A percentile compares a stretch with the other conserved stretches of the same genome.
phyloP scores from a whole-genome alignment of 129 eudicot genomes.

The Tagetes erecta region DNA sequence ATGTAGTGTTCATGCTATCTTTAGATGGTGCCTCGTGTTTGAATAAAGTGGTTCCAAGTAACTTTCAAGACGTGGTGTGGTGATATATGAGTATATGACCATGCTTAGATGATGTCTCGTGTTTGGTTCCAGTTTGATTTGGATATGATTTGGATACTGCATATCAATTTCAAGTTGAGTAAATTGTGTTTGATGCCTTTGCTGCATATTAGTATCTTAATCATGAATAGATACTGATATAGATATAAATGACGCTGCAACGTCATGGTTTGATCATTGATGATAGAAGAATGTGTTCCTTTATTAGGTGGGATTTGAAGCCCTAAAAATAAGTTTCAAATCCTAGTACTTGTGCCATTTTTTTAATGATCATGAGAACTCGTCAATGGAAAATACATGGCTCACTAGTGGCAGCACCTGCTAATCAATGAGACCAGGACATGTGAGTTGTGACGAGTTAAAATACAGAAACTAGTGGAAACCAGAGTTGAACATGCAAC shows the following conservation, averaged over 20 bases:
- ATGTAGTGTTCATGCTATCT: too few species aligned
- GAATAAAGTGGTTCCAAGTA: too few species aligned
- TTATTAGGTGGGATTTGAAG: not conserved
- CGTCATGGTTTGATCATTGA: not conserved
- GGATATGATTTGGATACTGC: too few species aligned
- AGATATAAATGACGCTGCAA: constrained; percentile 1
- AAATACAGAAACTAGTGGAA: too few species aligned
- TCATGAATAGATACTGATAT: not conserved
- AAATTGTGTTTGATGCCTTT: constrained; percentile 7
- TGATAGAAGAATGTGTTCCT: not conserved
- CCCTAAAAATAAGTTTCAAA: not conserved
- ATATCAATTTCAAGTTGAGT: not conserved
- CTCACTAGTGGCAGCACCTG: not conserved
- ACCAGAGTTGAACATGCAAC: too few species aligned
- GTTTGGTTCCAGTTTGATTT: too few species aligned
- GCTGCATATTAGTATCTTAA: not conserved
- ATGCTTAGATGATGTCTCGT: too few species aligned
- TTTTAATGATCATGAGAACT: not conserved
- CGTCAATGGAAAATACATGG: not conserved
- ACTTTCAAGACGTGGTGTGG: too few species aligned
- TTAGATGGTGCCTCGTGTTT: too few species aligned
- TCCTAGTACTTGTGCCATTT: not conserved
- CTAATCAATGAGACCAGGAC: not conserved
- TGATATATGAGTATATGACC: too few species aligned
- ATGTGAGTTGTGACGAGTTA: too few species aligned